phyloP scores from a whole-genome alignment of 768 basidiomycete genomes.

The Favolaschia claudopus region DNA sequence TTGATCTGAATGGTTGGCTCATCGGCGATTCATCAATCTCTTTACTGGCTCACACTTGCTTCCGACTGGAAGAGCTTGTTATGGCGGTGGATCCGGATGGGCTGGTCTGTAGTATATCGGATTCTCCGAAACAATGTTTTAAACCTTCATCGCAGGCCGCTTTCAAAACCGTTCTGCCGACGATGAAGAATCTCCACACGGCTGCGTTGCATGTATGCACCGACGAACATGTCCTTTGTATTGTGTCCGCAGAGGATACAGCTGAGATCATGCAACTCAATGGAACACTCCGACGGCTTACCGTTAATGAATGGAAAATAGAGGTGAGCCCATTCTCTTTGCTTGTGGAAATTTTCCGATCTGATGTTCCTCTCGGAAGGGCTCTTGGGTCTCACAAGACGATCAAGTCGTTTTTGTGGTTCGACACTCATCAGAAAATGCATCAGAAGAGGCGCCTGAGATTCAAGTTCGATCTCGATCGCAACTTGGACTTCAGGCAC shows the following conservation, averaged over 20 bases:
- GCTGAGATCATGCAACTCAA: conserved; percentile 34
- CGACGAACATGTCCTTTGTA: conserved; percentile 31
- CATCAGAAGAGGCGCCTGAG: not conserved
- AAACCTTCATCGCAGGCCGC: conserved; percentile 25
- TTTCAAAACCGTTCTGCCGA: conserved; percentile 32
- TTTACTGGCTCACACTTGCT: conserved; percentile 40
- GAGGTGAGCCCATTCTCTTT: conserved; percentile 35
- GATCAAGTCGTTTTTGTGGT: conserved; percentile 13
- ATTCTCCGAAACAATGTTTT: not conserved
- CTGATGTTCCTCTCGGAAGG: conserved; percentile 1
- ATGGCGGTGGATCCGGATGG: conserved; percentile 37
- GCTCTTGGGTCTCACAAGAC: conserved; percentile 10
- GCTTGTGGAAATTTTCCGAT: not conserved
- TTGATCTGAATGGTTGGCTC: conserved; percentile 42
- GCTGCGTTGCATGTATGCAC: conserved; percentile 43
- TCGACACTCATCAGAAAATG: not conserved
- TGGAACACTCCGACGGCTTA: conserved; percentile 37
- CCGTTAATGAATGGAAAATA: conserved; percentile 41
- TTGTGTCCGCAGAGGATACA: conserved; percentile 32
- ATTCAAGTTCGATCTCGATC: not conserved
- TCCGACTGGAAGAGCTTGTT: conserved; percentile 44
- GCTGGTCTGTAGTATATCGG: not conserved
- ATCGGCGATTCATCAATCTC: conserved; percentile 37
- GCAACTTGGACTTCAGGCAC: not conserved
- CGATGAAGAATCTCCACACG: conserved; percentile 38